A percentile compares a stretch with the other conserved stretches of the same genome.
phyloP scores from a whole-genome alignment of 169 alveolate species.

The Plasmodium blacklocki region DNA sequence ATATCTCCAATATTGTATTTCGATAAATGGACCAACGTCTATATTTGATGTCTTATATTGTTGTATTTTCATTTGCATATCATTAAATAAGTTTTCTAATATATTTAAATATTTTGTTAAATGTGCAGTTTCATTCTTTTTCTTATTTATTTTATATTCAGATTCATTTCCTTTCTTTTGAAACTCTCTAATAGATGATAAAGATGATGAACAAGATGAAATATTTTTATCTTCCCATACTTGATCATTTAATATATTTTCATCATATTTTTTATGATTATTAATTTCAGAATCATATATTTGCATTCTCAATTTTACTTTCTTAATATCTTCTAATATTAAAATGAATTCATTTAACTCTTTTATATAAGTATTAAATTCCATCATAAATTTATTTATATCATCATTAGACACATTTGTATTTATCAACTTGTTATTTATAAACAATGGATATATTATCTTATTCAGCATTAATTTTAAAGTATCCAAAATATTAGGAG shows the following conservation, averaged over 20 bases:
- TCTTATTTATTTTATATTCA: constrained; percentile 56
- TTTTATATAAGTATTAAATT: constrained; percentile 71
- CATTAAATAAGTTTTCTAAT: constrained; percentile 63
- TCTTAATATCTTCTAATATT: constrained; percentile 64
- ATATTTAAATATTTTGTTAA: constrained; percentile 75
- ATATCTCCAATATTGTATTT: constrained; percentile 77
- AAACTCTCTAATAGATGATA: not conserved
- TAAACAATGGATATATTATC: constrained; percentile 52
- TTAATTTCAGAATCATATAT: constrained; percentile 24
- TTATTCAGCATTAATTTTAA: constrained; percentile 66
- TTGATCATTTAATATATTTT: not conserved
- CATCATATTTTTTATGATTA: constrained; percentile 20
- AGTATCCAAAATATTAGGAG: constrained; percentile 73
- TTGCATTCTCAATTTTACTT: constrained; percentile 57
- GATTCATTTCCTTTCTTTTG: constrained; percentile 19
- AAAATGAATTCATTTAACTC: constrained; percentile 72
- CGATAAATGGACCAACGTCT: constrained; percentile 74
- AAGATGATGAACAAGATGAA: not conserved
- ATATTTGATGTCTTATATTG: constrained; percentile 62
- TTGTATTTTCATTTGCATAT: constrained; percentile 69
- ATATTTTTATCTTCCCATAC: not conserved
- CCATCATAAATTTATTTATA: constrained; percentile 62
- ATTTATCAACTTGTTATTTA: constrained; percentile 49
- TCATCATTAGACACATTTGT: constrained; percentile 48
- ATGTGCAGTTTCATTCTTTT: constrained; percentile 50